Base-by-base conservation (phyloP, 306 rosid genomes). In the Pueraria montana region DNA sequence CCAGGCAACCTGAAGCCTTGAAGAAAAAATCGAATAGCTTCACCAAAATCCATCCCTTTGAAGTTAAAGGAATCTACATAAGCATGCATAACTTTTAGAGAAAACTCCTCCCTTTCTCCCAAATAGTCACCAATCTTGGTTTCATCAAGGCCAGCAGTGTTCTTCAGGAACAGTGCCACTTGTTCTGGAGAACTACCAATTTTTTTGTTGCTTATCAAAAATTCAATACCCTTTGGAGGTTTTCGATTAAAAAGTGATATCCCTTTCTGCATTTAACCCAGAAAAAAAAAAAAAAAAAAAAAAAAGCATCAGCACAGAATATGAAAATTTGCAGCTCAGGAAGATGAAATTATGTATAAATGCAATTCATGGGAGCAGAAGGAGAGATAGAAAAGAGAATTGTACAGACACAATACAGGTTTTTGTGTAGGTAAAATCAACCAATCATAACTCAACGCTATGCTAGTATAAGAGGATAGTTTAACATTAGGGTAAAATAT, bases 11-110 rank as follows among this genome's bases (percentile, higher is more conserved):
- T 94, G 90, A 96, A 96, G 84, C 99, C 99, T 83, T 87, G 92
- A 50, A 96, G 97, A 87, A 96, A 96, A 90, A 94, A 94, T 83
- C 99, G 88, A 85, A 96, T 82, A 73, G 98, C 95, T 92, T 94
- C 94, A 72, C 99, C 99, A 53, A 96, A 96, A 87, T 96, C 89
- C 85, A 92, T 94, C 83, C 84, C 98, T 77, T 90, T 91, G 89
- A 96, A 94, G 87, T 94, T 87, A 75, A 92, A 94, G 83, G 98
- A 92, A 91, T 96, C 99, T 32, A 96, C 98, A 85, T 92, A 96
- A 77, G 99, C 98, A 90, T 96, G 99, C 99, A 96, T 96, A 78
- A 96, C 99, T 91, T 94, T 96, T 24, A 96, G 89, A 83, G 94
- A 68, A 84, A 94, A 96, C 55, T 96, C 99, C 70, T 94, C 98